Base-by-base conservation (phyloP, 306 rosid genomes). In the Trichosanthes cucumerina region DNA sequence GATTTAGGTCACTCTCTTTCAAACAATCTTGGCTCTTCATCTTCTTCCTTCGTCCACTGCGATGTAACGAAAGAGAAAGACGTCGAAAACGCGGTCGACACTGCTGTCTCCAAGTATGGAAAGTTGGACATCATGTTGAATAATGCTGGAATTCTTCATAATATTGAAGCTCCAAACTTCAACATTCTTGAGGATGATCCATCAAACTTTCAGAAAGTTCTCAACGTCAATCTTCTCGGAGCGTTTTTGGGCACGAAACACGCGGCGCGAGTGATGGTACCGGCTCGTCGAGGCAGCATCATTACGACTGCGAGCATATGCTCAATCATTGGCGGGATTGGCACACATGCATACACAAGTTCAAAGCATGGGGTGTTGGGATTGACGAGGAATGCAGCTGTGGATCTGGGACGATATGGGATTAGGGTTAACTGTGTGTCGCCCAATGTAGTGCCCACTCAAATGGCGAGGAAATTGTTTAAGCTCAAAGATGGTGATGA, bases 91-190 rank as follows among this genome's bases (percentile, higher is more conserved):
- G 84, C 81, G 0, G 89, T 90, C 0, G 75, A 86, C 62, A 38
- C 46, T 0, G 79, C 86, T 6, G 73, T 83, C 33, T 54, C 84
- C 9, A 72, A 79, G n/a, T 46, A 83, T 2, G 94, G 90, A 10
- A 85, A 81, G 78, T 88, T 88, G 0, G 94, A 90, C 38, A 86
- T 88, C 60, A 86, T 90, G 92, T 57, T 79, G 54, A 90, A 88
- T 75, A 90, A 90, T 16, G 90, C 92, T 0, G 92, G 89, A 6
- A 46, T 81, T 15, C 0, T 28, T 28, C 33, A n/a, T n/a, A n/a
- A n/a, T n/a, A n/a, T 0, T 0, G 87, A 36, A 0, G 24, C 0
- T 5, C 47, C 44, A 21, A 75, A 83, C 33, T 54, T 65, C 34
- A 78, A 8, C 82, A 86, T 90, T 7, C 10, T 79, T 0, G 89